These are phyloP conservation scores for Pythium aquatile DNA, from an alignment of 352 stramenopile species.

Conservation along the genomic window DNA sequence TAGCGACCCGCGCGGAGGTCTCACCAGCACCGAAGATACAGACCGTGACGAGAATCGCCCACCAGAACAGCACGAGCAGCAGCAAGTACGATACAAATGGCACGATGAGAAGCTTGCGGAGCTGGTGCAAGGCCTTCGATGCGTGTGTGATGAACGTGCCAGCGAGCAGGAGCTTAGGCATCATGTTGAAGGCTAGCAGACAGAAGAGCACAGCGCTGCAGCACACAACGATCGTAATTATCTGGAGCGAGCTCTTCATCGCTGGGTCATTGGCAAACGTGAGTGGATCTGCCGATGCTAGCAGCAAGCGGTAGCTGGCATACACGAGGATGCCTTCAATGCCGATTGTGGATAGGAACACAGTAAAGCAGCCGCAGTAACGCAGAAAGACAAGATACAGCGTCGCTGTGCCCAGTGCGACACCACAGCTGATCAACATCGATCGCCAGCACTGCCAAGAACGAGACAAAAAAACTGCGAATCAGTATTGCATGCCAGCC, in stretches of 20 bases:
- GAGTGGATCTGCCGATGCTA: conserved; percentile 45
- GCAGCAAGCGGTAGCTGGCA: conserved; percentile 57
- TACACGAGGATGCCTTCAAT: conserved; percentile 67
- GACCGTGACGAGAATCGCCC: conserved; percentile 68
- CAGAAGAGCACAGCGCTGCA: conserved; percentile 67
- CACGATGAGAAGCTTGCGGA: conserved; percentile 66
- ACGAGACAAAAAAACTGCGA: background rate
- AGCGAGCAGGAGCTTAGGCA: conserved; percentile 63
- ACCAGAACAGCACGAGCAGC: conserved; percentile 70
- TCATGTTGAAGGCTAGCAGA: conserved; percentile 57
- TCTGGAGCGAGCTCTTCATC: conserved; percentile 69
- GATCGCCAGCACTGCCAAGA: conserved; percentile 57
- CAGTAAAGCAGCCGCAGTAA: conserved; percentile 70
- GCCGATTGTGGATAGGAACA: conserved; percentile 61
- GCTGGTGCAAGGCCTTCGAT: conserved; percentile 57
- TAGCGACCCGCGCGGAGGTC: conserved; percentile 60
- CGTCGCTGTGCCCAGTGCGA: conserved; percentile 53
- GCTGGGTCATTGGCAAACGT: conserved; percentile 58
- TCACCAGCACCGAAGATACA: conserved; percentile 72
- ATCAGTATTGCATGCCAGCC: background rate
- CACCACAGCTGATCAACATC: conserved; percentile 55
- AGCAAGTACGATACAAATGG: conserved; percentile 67
- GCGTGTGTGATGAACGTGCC: conserved; percentile 79
- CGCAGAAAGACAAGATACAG: conserved; percentile 70
- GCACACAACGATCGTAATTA: conserved; percentile 52